Conservation (phyloP, 139 green algal species). For the Chlorella sp. region DNA sequence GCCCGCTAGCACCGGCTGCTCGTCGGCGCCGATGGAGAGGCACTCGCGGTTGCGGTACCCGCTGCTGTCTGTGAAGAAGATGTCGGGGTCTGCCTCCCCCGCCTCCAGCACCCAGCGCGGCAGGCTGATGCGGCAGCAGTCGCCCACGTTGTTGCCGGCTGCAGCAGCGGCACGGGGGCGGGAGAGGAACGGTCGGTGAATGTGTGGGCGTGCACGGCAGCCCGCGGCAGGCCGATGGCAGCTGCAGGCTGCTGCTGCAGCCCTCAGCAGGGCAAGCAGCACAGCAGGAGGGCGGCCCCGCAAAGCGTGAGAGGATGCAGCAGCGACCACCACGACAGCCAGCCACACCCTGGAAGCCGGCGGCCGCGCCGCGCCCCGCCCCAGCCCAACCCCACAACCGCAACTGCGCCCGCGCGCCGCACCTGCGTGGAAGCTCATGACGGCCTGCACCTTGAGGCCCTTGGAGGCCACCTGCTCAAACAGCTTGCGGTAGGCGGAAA, state of each 20-base stretch:
- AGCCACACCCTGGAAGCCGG: not conserved
- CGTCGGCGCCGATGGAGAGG: constrained; percentile 93
- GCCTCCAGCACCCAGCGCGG: constrained; percentile 96
- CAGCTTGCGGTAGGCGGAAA: constrained; percentile 80
- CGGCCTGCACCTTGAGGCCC: constrained; percentile 84
- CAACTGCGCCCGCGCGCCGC: constrained; percentile 7
- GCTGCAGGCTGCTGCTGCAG: not conserved
- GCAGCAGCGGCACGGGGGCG: not conserved
- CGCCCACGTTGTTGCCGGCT: constrained; percentile 89
- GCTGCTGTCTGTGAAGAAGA: constrained; percentile 95
- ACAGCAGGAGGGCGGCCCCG: not conserved
- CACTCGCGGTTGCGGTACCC: constrained; percentile 94
- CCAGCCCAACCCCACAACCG: not conserved
- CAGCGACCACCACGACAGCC: not conserved
- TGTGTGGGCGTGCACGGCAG: no score
- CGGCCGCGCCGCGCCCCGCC: no score
- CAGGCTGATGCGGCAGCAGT: constrained; percentile 94
- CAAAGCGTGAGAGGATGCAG: not conserved
- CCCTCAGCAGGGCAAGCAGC: not conserved
- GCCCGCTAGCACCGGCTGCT: constrained; percentile 83
- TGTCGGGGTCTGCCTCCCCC: constrained; percentile 89
- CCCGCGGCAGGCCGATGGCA: not conserved
- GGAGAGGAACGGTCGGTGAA: not conserved
- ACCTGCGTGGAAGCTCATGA: constrained; percentile 94
- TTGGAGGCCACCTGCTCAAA: constrained; percentile 65